Conservation (phyloP, 208 protist species). For the Balamuthia mandrillaris region DNA sequence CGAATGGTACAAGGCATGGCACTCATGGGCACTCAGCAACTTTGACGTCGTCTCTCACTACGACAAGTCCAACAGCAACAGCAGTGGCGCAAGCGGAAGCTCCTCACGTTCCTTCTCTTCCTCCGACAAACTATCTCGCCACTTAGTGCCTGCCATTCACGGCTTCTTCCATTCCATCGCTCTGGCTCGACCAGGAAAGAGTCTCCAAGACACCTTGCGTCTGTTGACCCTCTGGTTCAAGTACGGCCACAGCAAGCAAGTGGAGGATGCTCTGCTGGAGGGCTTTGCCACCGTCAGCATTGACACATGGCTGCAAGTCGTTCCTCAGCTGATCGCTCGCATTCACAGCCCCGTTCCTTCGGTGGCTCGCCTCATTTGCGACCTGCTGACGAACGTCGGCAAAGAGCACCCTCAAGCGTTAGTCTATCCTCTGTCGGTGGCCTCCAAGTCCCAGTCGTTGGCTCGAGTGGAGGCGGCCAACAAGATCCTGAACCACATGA, state of each 20-base stretch:
- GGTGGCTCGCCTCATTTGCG: conserved; percentile 87
- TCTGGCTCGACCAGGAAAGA: conserved; percentile 56
- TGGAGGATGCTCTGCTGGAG: conserved; percentile 79
- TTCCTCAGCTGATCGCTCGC: conserved; percentile 97
- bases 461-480: conserved; percentile 63
- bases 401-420: conserved; percentile 97
- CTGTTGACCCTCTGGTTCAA: conserved; percentile 97
- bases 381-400: conserved; percentile 88
- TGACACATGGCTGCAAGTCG: conserved; percentile 98
- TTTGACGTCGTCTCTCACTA: conserved; percentile 32
- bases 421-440: conserved; percentile 98
- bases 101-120: no score
- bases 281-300: conserved; percentile 87
- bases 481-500: conserved; percentile 72
- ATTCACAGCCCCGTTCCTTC: conserved; percentile 85
- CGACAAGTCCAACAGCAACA: conserved; percentile 24
- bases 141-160: not conserved
- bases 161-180: conserved; percentile 92
- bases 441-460: conserved; percentile 77
- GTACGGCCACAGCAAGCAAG: conserved; percentile 70
- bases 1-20: conserved; percentile 47
- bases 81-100: not conserved
- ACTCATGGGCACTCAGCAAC: conserved; percentile 36
- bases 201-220: conserved; percentile 88
- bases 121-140: not conserved